A percentile compares a stretch with the other conserved stretches of the same genome.
phyloP scores from a whole-genome alignment of 306 rosid genomes.

The Dalbergia cultrata region DNA sequence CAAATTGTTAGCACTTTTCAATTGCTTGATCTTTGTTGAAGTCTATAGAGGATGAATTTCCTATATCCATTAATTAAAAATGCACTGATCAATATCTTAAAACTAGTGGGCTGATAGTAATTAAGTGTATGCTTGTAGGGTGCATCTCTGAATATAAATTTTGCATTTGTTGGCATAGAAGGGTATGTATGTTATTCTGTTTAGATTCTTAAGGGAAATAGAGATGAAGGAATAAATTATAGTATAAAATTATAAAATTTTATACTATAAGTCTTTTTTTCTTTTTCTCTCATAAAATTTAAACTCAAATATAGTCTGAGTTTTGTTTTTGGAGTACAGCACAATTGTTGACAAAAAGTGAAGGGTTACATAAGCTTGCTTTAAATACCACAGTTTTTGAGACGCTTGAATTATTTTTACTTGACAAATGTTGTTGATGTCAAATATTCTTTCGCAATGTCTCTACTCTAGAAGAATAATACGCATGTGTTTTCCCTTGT shows the following conservation, averaged over 20 bases:
- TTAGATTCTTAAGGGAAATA: constrained; percentile 65
- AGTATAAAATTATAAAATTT: too few species aligned
- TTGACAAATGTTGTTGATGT: constrained; percentile 74
- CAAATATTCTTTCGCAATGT: constrained; percentile 69
- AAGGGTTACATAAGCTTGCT: constrained; percentile 94
- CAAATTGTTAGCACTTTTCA: too few species aligned
- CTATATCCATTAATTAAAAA: constrained; percentile 6
- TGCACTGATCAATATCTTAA: neutral
- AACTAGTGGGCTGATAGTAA: neutral
- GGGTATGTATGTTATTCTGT: constrained; percentile 50
- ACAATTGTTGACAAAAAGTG: constrained; percentile 65
- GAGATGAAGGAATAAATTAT: too few species aligned
- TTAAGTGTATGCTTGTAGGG: constrained; percentile 1
- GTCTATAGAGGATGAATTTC: neutral
- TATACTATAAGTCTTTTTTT: too few species aligned
- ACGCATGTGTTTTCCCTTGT: constrained; percentile 54
- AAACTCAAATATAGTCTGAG: too few species aligned
- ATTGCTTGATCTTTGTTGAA: neutral
- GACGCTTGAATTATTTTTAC: constrained; percentile 69
- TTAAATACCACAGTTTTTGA: constrained; percentile 83
- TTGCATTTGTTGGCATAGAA: constrained; percentile 63
- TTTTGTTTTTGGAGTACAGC: constrained; percentile 50
- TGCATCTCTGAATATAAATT: constrained; percentile 17
- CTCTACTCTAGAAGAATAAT: constrained; percentile 60
- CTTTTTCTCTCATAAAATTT: too few species aligned